Conservation (phyloP, 352 stramenopile species). For the Globisporangium irregulare region DNA sequence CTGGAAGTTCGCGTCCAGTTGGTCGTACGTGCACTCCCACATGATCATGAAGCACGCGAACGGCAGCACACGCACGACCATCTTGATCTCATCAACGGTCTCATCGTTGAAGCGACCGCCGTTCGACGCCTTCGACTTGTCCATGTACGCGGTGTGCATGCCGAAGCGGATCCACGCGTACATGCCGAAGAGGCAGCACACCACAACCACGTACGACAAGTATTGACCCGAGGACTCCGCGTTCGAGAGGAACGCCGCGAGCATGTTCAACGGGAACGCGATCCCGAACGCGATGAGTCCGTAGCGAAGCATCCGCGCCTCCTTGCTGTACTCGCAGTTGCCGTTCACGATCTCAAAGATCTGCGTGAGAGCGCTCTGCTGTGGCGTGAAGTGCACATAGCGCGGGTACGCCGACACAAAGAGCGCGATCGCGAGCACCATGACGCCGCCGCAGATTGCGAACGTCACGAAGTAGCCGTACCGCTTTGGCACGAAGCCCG, state of each 20-base stretch:
- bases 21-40: constrained; percentile 86
- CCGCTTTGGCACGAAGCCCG: constrained; percentile 22
- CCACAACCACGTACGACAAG: too few species aligned
- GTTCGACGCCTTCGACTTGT: too few species aligned
- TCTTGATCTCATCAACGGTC: constrained; percentile 44
- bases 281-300: constrained; percentile 58
- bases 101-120: too few species aligned
- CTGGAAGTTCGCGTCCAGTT: constrained; percentile 87
- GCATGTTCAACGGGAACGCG: constrained; percentile 35
- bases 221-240: too few species aligned
- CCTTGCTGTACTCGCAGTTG: constrained; percentile 78
- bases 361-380: constrained; percentile 54
- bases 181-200: too few species aligned
- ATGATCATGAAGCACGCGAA: constrained; percentile 90
- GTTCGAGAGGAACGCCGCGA: too few species aligned
- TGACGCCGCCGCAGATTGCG: constrained; percentile 73
- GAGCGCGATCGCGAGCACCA: constrained; percentile 75
- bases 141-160: too few species aligned
- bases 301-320: constrained; percentile 77
- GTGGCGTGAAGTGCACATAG: constrained; percentile 76
- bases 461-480: constrained; percentile 91
- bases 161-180: too few species aligned
- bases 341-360: constrained; percentile 58
- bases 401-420: constrained; percentile 55
- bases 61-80: constrained; percentile 79